phyloP scores from a whole-genome alignment of 2,329 filamentous ascomycete genomes.

The Venturia pyrina region DNA sequence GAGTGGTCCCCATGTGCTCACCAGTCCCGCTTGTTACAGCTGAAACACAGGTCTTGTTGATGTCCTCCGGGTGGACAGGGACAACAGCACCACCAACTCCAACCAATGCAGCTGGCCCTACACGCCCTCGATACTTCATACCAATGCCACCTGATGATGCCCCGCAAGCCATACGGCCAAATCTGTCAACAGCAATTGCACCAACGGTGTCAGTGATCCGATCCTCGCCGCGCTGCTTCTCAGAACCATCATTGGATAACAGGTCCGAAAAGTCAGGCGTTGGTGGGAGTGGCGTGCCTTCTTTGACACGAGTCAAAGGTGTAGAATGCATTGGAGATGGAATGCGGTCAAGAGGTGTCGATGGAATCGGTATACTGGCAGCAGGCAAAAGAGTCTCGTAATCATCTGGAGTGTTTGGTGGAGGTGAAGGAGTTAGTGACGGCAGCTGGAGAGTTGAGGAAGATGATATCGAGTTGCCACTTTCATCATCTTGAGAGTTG shows the following conservation, averaged over 20 bases:
- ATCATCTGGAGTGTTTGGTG: slow-evolving; percentile 5
- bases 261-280: neutral
- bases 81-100: slow-evolving; percentile 85
- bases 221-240: slow-evolving; percentile 28
- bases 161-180: slow-evolving; percentile 81
- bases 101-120: slow-evolving; percentile 86
- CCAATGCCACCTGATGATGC: slow-evolving; percentile 97
- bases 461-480: slow-evolving; percentile 21
- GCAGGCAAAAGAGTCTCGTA: neutral
- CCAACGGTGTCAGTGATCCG: slow-evolving; percentile 89
- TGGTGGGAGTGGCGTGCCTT: slow-evolving; percentile 15
- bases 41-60: slow-evolving; percentile 60
- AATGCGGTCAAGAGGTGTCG: slow-evolving; percentile 12
- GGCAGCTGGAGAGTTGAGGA: slow-evolving; percentile 19
- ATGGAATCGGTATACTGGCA: slow-evolving; percentile 8
- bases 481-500: slow-evolving; percentile 2
- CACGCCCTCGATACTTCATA: slow-evolving; percentile 89
- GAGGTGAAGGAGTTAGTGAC: slow-evolving; percentile 18
- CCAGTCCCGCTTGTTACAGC: slow-evolving; percentile 89
- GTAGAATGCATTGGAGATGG: slow-evolving; percentile 14
- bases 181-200: slow-evolving; percentile 81
- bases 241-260: neutral
- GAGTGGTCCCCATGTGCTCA: slow-evolving; percentile 94
- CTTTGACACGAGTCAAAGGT: slow-evolving; percentile 15
- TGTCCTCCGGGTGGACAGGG: slow-evolving; percentile 62